Evolutionary conservation across 352 stramenopile species (phyloP).

Genomic region (Aphanomyces invadans): DNA sequence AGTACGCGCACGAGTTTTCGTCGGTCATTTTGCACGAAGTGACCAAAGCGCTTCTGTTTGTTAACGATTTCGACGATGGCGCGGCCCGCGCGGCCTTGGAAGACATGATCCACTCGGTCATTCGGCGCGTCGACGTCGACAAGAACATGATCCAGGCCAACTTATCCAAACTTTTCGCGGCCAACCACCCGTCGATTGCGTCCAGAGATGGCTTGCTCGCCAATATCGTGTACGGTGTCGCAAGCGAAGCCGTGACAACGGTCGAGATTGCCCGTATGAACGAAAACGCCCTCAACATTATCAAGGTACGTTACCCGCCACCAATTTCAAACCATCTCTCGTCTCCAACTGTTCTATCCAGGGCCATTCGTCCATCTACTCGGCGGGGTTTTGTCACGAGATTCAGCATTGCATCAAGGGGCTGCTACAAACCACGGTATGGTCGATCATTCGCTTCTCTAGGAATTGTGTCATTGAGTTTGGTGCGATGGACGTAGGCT

Average conservation of each 20-base stretch:
- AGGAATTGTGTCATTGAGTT: no score
- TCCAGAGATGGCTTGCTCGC: constrained; percentile 4
- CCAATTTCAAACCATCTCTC: not conserved
- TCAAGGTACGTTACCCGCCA: constrained; percentile 77
- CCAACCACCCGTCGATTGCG: not conserved
- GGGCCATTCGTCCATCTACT: constrained; percentile 73
- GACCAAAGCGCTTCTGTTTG: constrained; percentile 65
- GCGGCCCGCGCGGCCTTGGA: constrained; percentile 58
- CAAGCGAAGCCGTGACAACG: constrained; percentile 52
- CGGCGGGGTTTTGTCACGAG: constrained; percentile 49
- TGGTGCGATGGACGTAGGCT: no score
- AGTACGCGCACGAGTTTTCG: constrained; percentile 34
- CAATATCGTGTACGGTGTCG: constrained; percentile 41
- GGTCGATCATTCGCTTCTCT: constrained; percentile 10
- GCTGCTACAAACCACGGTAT: constrained; percentile 34
- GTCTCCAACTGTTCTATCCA: no score
- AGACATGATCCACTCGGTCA: constrained; percentile 65
- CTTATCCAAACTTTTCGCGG: constrained; percentile 24
- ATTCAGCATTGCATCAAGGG: constrained; percentile 35
- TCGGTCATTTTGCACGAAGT: constrained; percentile 50
- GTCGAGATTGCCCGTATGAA: constrained; percentile 60
- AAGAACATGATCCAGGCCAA: not conserved
- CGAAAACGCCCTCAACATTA: constrained; percentile 56
- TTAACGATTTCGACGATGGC: constrained; percentile 61
- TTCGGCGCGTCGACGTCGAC: constrained; percentile 49